Evolutionary conservation across 2,329 filamentous ascomycete species (phyloP).

Genomic region (Arachnomyces sp.): DNA sequence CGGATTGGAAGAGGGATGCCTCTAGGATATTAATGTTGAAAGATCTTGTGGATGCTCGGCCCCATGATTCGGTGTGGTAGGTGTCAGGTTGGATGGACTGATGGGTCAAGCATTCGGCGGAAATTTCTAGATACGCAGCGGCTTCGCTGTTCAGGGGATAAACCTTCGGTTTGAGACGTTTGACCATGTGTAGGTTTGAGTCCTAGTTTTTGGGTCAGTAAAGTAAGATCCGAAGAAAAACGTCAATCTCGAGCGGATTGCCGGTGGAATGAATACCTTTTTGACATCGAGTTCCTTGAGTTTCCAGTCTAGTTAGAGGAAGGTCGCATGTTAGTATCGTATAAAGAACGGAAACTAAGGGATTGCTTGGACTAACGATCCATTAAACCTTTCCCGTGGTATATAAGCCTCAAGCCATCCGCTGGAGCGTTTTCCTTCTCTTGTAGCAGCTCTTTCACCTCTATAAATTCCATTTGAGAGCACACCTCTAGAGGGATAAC

Average conservation of each 20-base stretch:
- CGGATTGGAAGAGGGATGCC: slow-evolving; percentile 9
- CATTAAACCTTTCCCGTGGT: not conserved
- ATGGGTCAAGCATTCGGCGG: slow-evolving; percentile 35
- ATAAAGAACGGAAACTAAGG: too few species aligned
- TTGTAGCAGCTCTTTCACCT: slow-evolving; percentile 5
- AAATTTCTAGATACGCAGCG: slow-evolving; percentile 27
- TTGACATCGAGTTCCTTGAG: not conserved
- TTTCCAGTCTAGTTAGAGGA: not conserved
- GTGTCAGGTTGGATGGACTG: slow-evolving; percentile 31
- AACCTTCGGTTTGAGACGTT: slow-evolving; percentile 13
- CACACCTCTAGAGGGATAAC: not conserved
- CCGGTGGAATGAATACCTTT: too few species aligned
- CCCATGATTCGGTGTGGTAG: slow-evolving; percentile 21
- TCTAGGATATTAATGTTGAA: slow-evolving; percentile 18
- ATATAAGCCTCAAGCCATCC: slow-evolving; percentile 1
- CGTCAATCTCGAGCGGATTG: too few species aligned
- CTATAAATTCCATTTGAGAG: not conserved
- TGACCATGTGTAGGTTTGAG: slow-evolving; percentile 13
- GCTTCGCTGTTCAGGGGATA: not conserved
- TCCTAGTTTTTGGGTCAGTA: not conserved
- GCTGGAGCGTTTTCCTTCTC: slow-evolving; percentile 3
- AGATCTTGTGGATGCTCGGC: slow-evolving; percentile 18
- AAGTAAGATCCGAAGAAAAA: too few species aligned
- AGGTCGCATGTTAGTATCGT: too few species aligned
- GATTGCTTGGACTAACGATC: slow-evolving; percentile 3